Base-by-base conservation (phyloP, 2,329 filamentous ascomycete genomes). In the Aspergillus quadrilineatus region DNA sequence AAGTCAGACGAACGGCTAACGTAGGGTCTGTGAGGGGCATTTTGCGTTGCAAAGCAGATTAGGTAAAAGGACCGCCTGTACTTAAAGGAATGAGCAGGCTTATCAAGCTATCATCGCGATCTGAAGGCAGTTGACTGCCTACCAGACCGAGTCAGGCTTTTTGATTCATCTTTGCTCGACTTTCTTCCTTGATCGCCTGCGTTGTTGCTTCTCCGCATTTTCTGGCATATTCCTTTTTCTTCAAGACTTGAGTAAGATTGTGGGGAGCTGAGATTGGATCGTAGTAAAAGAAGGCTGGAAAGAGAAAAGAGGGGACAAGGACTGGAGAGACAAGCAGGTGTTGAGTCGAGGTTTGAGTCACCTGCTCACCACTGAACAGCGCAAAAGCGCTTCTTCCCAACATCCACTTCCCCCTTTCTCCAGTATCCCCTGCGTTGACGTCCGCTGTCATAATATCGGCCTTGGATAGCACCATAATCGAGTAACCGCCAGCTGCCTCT, bases 1-100 rank as follows among this genome's bases (percentile, higher is more conserved):
- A 65, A 67, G 60, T 46, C 54, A 56, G 54, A 47, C 17, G 57
- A 62, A 53, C 48, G 47, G 57, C 60, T 63, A 60, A 58, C 56
- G 50, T 59, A 64, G 62, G 51, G 44, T 55, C 50, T 50, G 42
- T 28, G 22, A 42, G 28, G 53, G 32, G 29, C 39, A 48, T 50
- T 55, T 49, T 43, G 26, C 14, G 47, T 51, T 56, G 48, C 36
- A 56, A 56, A 52, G 49, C 55, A 12, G 45, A 53, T 65, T 67
- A 61, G 57, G 61, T 65, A 62, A 65, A 58, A 57, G 10, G 22
- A 29, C 34, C 41, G 47, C 30, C 15, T 53, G 22, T 46, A 54
- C 30, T 50, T 52, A 52, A 58, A 39, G 29, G 26, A 9, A 45
- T 29, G 36, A 37, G 26, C 32, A 50, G 32, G 32, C 32, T 34